A percentile compares a stretch with the other conserved stretches of the same genome.
Evolutionary conservation across 306 rosid species (phyloP).

Genomic region (Cucumis hystrix): DNA sequence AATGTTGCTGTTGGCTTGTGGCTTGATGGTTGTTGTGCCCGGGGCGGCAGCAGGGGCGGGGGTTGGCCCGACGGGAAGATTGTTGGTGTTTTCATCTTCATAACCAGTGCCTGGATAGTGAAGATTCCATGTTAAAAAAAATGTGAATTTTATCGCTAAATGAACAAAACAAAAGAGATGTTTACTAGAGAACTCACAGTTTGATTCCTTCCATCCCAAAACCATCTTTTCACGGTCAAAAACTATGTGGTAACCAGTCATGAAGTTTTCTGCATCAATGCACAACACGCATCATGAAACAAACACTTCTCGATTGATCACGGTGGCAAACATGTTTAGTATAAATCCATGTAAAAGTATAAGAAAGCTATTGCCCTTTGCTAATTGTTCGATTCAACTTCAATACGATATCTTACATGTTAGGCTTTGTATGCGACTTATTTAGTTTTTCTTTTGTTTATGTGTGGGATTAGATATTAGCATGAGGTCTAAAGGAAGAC

Average conservation of each 20-base stretch:
- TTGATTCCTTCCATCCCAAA: constrained; percentile 62
- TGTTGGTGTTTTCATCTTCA: background rate
- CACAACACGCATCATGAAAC: background rate
- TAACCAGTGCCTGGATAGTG: background rate
- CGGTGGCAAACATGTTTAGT: background rate
- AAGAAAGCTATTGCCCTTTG: background rate
- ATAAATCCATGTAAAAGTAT: background rate
- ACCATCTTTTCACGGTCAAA: constrained; percentile 74
- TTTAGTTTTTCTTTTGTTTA: too few species aligned
- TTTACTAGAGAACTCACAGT: constrained; percentile 42
- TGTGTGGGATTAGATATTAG: background rate
- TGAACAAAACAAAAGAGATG: background rate
- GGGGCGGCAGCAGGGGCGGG: background rate
- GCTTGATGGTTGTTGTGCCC: background rate
- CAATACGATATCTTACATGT: background rate
- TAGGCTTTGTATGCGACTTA: background rate
- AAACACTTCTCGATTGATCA: background rate
- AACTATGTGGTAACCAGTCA: constrained; percentile 68
- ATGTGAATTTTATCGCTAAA: background rate
- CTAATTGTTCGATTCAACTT: background rate
- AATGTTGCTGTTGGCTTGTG: background rate
- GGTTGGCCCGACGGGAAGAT: background rate
- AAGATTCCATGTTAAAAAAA: background rate
- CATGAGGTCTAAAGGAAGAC: background rate
- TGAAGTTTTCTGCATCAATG: constrained; percentile 76